Percentiles rank a stretch among this genome's conserved stretches.
These are phyloP conservation scores for Mollisiaceae sp. DNA, from an alignment of 2,329 filamentous ascomycete genomes.

Conservation along the genomic window DNA sequence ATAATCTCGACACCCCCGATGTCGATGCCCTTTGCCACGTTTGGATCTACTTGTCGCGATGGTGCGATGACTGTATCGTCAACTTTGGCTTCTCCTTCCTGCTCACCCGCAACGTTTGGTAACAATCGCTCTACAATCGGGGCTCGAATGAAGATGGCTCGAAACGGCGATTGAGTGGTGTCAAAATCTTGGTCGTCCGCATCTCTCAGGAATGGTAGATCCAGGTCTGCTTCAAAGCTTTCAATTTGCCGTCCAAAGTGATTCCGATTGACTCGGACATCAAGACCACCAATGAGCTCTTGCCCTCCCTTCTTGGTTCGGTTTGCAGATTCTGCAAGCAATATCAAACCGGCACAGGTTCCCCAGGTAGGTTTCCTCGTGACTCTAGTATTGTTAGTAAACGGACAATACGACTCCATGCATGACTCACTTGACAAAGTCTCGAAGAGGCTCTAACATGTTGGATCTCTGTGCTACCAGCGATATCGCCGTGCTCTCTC, in stretches of 20 bases:
- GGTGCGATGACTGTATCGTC: constrained; percentile 44
- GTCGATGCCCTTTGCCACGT: constrained; percentile 31
- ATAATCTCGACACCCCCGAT: constrained; percentile 53
- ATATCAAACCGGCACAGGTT: constrained; percentile 91
- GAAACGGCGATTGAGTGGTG: constrained; percentile 60
- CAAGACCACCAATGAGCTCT: constrained; percentile 88
- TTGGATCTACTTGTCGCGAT: constrained; percentile 32
- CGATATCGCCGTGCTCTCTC: constrained; percentile 93
- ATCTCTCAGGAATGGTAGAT: constrained; percentile 69
- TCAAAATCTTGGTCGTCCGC: constrained; percentile 36
- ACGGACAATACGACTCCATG: constrained; percentile 8
- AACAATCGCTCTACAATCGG: constrained; percentile 89
- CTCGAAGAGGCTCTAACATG: constrained; percentile 80
- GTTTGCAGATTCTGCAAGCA: constrained; percentile 87
- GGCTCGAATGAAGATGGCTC: constrained; percentile 90
- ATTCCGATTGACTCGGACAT: constrained; percentile 90
- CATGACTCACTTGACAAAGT: constrained; percentile 83
- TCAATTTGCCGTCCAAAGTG: constrained; percentile 94
- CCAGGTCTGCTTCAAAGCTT: constrained; percentile 80
- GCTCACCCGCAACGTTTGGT: constrained; percentile 43
- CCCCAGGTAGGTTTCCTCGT: constrained; percentile 88
- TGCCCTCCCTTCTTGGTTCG: constrained; percentile 89
- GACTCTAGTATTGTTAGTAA: constrained; percentile 54
- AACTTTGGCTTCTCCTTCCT: constrained; percentile 49
- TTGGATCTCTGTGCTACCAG: constrained; percentile 83